A percentile compares a stretch with the other conserved stretches of the same genome.
These are phyloP conservation scores for Pilobolus umbonatus DNA, from an alignment of 192 early-diverging fungal species.

Conservation along the genomic window DNA sequence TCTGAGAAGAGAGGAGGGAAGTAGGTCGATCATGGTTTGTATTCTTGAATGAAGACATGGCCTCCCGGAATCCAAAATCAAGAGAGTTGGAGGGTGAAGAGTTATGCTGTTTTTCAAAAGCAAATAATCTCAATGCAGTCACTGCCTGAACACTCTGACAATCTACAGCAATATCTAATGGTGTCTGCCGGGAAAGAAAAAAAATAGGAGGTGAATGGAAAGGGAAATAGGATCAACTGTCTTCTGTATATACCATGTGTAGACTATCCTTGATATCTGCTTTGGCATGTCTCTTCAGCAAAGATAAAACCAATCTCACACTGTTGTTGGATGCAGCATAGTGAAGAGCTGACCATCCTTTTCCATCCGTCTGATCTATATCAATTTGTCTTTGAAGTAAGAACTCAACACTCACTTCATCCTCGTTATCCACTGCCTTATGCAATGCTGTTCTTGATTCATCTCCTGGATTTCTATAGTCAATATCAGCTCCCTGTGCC, in stretches of 20 bases:
- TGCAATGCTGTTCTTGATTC: slow-evolving; percentile 64
- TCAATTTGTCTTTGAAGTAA: slow-evolving; percentile 76
- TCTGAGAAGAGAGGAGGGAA: slow-evolving; percentile 20
- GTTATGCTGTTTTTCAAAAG: slow-evolving; percentile 39
- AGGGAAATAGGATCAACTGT: neutral
- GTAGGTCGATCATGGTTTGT: neutral
- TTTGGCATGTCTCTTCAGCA: slow-evolving; percentile 72
- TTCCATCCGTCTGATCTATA: slow-evolving; percentile 54
- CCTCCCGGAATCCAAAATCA: slow-evolving; percentile 41
- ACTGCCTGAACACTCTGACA: slow-evolving; percentile 49
- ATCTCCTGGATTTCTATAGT: slow-evolving; percentile 57
- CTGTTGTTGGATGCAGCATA: slow-evolving; percentile 71
- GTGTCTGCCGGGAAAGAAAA: slow-evolving; percentile 29
- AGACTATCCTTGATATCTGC: slow-evolving; percentile 67
- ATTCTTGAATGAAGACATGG: slow-evolving; percentile 37
- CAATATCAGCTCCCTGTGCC: slow-evolving; percentile 67
- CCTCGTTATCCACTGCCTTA: slow-evolving; percentile 51
- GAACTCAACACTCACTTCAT: slow-evolving; percentile 74
- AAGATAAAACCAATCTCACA: slow-evolving; percentile 55
- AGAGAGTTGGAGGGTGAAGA: slow-evolving; percentile 28
- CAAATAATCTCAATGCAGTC: slow-evolving; percentile 38
- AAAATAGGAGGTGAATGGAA: slow-evolving; percentile 4
- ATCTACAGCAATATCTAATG: slow-evolving; percentile 51
- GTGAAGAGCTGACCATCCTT: slow-evolving; percentile 70
- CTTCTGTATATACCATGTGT: slow-evolving; percentile 42